Conservation (phyloP, 148 eudicot genomes). For the Nyssa sinensis region DNA sequence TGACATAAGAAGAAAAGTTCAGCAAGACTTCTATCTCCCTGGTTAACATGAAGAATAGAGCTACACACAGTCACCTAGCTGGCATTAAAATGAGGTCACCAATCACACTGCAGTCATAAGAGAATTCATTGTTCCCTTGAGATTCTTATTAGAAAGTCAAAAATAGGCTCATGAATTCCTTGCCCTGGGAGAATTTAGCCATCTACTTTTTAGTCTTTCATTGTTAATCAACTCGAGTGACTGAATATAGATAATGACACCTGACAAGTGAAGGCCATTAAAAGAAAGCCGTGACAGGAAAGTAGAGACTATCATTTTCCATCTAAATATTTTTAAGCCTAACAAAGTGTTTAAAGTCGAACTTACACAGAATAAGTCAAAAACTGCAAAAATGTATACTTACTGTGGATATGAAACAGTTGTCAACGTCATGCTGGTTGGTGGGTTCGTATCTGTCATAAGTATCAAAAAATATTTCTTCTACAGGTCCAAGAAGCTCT, state of each 20-base stretch:
- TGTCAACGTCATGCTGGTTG: slow-evolving; percentile 48
- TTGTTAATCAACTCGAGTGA: not conserved
- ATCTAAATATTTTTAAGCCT: not conserved
- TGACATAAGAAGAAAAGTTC: no score
- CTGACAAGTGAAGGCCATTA: no score
- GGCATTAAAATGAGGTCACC: not conserved
- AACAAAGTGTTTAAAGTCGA: not conserved
- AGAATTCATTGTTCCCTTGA: not conserved
- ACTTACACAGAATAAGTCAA: not conserved
- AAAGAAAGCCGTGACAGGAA: not conserved
- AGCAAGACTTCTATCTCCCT: no score
- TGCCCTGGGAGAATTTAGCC: not conserved
- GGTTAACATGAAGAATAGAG: no score
- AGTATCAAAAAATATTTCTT: slow-evolving; percentile 78
- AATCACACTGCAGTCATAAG: not conserved
- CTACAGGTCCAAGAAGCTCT: slow-evolving; percentile 87
- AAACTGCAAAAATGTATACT: slow-evolving; percentile 13
- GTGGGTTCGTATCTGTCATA: slow-evolving; percentile 85
- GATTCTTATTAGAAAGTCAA: not conserved
- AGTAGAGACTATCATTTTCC: not conserved
- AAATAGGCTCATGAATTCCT: not conserved
- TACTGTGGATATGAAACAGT: slow-evolving; percentile 89
- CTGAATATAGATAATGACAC: not conserved
- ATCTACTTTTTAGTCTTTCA: not conserved
- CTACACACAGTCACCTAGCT: no score